These are phyloP conservation scores for Eucalyptus tenuipes DNA, from an alignment of 345 rosid species.

Conservation along the genomic window DNA sequence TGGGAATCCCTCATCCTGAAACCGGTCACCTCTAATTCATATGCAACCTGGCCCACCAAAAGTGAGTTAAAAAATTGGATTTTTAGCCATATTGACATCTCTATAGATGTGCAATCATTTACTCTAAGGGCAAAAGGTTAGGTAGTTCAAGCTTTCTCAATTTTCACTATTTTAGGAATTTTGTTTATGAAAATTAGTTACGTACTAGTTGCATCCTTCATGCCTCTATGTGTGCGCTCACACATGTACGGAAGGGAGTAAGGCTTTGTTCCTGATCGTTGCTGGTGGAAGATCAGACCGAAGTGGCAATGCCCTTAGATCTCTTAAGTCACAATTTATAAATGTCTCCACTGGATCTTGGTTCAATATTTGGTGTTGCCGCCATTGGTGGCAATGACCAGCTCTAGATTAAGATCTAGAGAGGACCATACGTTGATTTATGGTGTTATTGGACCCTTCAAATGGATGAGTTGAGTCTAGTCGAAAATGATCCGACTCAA, in stretches of 20 bases:
- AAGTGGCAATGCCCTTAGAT: not conserved
- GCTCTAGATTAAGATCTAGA: not conserved
- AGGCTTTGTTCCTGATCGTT: not conserved
- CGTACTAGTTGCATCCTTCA: not conserved
- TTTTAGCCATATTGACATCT: not conserved
- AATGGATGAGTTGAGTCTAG: too few species aligned
- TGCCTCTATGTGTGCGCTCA: not conserved
- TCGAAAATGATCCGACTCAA: too few species aligned
- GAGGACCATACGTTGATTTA: not conserved
- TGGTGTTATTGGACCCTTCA: not conserved
- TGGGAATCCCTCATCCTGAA: too few species aligned
- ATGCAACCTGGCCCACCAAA: not conserved
- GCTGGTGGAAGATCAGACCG: not conserved
- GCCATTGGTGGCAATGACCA: not conserved
- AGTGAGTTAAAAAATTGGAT: not conserved
- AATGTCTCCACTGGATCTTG: not conserved
- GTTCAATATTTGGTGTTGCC: not conserved
- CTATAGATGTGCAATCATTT: not conserved
- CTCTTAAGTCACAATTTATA: not conserved
- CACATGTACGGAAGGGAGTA: not conserved
- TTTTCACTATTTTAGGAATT: not conserved
- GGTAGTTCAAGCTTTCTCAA: not conserved
- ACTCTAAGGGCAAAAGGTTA: not conserved
- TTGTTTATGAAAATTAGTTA: not conserved
- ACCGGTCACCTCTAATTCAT: too few species aligned